Percentiles rank a stretch among this genome's conserved stretches.
These are phyloP conservation scores for Panaeolus papilionaceus DNA, from an alignment of 768 basidiomycete species.

Conservation along the genomic window DNA sequence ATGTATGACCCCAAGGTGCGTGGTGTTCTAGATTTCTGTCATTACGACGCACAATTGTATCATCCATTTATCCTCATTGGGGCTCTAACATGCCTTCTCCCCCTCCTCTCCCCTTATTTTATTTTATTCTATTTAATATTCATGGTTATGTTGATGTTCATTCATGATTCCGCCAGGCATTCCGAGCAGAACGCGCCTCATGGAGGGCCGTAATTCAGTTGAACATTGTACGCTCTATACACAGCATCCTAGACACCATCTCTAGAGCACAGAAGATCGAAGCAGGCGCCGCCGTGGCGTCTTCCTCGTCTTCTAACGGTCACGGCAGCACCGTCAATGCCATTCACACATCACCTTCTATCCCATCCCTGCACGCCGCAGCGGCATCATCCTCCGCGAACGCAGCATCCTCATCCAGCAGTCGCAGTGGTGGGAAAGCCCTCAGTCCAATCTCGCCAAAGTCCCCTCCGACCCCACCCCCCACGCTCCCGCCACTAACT, in stretches of 20 bases:
- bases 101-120: background rate
- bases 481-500: conserved; percentile 43
- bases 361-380: background rate
- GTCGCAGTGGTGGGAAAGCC: conserved; percentile 4
- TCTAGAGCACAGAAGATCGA: conserved; percentile 36
- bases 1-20: conserved; percentile 65
- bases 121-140: too few relatives aligned
- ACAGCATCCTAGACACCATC: conserved; percentile 65
- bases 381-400: conserved; percentile 1
- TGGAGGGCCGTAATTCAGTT: conserved; percentile 76
- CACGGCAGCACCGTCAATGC: conserved; percentile 10
- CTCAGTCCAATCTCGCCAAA: background rate
- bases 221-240: conserved; percentile 73
- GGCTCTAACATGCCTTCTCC: background rate
- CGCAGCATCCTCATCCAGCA: too few relatives aligned
- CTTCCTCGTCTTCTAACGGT: conserved; percentile 24
- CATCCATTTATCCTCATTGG: background rate
- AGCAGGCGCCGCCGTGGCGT: conserved; percentile 16
- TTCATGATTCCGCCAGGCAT: conserved; percentile 42
- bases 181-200: conserved; percentile 62
- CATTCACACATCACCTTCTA: background rate
- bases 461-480: background rate
- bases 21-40: conserved; percentile 6
- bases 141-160: too few relatives aligned
- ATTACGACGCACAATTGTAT: background rate